These are phyloP conservation scores for Colletotrichum sp. DNA, from an alignment of 2,329 filamentous ascomycete species.

Conservation along the genomic window DNA sequence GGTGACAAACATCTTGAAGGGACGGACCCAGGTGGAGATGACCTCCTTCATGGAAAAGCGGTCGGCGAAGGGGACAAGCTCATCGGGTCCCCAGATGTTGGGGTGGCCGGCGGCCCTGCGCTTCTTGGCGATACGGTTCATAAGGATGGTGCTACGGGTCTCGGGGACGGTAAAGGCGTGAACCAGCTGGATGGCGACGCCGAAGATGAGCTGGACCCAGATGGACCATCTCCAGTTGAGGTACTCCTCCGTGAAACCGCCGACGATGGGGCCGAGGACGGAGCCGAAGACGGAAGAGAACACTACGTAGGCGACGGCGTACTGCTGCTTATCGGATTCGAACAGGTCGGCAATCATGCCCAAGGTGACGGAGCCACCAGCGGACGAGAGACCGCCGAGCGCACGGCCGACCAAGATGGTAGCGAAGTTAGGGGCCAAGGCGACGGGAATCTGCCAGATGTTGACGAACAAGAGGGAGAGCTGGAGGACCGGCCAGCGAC, in stretches of 20 bases:
- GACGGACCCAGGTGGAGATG: conserved; percentile 61
- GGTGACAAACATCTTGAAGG: conserved; percentile 75
- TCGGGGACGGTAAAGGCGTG: conserved; percentile 78
- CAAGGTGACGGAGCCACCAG: conserved; percentile 75
- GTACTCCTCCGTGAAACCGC: conserved; percentile 74
- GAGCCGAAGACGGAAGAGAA: conserved; percentile 83
- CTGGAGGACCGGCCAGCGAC: conserved; percentile 78
- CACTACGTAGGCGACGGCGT: conserved; percentile 77
- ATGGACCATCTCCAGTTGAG: conserved; percentile 75
- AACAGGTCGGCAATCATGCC: conserved; percentile 80
- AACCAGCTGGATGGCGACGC: conserved; percentile 69
- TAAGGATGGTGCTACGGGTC: conserved; percentile 76
- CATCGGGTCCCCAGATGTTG: conserved; percentile 75
- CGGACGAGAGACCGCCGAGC: conserved; percentile 73
- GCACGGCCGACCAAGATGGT: conserved; percentile 73
- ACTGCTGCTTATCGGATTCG: conserved; percentile 74
- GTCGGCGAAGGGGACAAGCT: conserved; percentile 65
- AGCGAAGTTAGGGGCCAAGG: conserved; percentile 74
- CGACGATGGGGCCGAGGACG: conserved; percentile 78
- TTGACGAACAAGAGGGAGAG: conserved; percentile 77
- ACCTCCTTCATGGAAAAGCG: conserved; percentile 66
- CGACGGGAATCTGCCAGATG: conserved; percentile 76
- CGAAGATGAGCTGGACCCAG: conserved; percentile 86
- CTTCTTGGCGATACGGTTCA: conserved; percentile 80
- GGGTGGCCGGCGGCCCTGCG: conserved; percentile 65